Base-by-base conservation (phyloP, 768 basidiomycete genomes). In the Calocera viscosa region DNA sequence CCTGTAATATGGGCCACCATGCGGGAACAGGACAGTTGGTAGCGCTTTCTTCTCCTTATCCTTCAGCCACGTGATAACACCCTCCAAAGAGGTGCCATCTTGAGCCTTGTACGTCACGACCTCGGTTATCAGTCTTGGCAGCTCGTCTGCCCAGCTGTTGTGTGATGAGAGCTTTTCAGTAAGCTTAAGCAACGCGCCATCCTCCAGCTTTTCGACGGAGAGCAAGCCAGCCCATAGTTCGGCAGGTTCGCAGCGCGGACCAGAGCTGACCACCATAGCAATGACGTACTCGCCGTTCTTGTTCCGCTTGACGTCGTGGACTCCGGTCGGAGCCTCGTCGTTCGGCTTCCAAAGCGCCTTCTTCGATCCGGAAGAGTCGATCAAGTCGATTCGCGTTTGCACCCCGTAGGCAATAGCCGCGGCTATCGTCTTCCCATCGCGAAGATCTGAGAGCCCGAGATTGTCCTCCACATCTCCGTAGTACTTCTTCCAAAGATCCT, bases 1-100 rank as follows among this genome's bases (percentile, higher is more conserved):
- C 19, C 69, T 64, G 24, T 17, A 35, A 41, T 69, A 69, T 19
- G 68, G 68, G 12, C 68, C 68, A 16, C 66, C 68, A 39, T 69
- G 68, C 7, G 67, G 49, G 17, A 49, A n/a, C 26, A 69, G 39
- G 60, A 69, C 43, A 19, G 68, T 65, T 22, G 68, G 68, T 40
- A 69, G 39, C n/a, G 66, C 63, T 19, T 49, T 64, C 41, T 49
- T 63, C 38, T 64, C 47, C 17, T 41, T 66, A 24, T 41, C 53
- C 28, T 64, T 41, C 28, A 65, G 69, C 38, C 65, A 67, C 32
- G 43, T 68, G 5, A 65, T 64, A 16, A 69, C 2, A 3, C 69
- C 69, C 17, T 69, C 53, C 17, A 69, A 38, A 11, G 64, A 35
- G 10, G 43, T 66, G 2, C 69, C 69, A 32, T 69, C 69, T 24